These are phyloP conservation scores for Protea cynaroides DNA, from an alignment of 164 flowering plant genomes.

Conservation along the genomic window DNA sequence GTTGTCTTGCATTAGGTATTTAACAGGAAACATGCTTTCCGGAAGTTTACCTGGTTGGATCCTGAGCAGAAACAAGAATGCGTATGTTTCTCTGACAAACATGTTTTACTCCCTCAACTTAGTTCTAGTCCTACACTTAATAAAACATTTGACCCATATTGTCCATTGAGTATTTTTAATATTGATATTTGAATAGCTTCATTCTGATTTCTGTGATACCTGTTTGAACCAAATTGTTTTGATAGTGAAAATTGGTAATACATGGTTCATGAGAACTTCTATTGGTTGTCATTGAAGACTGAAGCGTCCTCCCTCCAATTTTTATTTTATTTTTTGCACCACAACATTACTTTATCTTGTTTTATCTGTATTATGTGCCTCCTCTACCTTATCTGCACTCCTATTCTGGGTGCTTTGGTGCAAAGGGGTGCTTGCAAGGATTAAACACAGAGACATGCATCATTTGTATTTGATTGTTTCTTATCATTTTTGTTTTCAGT, in stretches of 20 bases:
- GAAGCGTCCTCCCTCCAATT: too few species aligned
- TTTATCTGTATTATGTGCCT: too few species aligned
- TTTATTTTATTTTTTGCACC: too few species aligned
- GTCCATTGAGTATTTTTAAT: background rate
- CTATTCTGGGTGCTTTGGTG: too few species aligned
- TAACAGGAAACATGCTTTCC: conserved; percentile 60
- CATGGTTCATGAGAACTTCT: background rate
- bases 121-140: background rate
- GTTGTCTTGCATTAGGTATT: conserved; percentile 31
- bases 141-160: too few species aligned
- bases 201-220: background rate
- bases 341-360: too few species aligned
- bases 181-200: background rate
- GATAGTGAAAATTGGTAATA: background rate
- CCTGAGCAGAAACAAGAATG: conserved; percentile 42
- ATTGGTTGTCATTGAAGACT: background rate
- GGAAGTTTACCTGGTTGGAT: conserved; percentile 58
- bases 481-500: too few species aligned
- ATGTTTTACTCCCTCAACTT: background rate
- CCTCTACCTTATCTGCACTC: too few species aligned
- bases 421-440: too few species aligned
- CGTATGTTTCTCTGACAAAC: conserved; percentile 31
- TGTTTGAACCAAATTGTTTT: background rate
- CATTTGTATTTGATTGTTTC: too few species aligned
- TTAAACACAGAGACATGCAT: too few species aligned